Evolutionary conservation across 1,139 yeast genomes (phyloP), one percentile per base, ranked within the genome.

Genomic region (Suhomyces anneliseae): DNA sequence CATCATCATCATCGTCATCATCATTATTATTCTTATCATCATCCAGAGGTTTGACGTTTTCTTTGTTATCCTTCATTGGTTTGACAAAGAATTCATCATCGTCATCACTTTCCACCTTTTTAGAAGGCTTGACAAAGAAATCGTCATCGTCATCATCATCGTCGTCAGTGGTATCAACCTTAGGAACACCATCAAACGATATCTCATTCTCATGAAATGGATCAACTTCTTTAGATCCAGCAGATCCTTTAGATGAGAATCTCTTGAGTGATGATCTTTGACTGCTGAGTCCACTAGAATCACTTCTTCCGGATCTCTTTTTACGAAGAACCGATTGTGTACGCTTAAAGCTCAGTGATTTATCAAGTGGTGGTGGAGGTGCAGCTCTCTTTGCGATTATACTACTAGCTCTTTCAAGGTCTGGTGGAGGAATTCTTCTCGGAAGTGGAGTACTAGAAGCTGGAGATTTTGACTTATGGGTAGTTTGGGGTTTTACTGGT

Each of bases 171-270:
- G 45, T 38, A 11, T 31, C 43, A 42, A 78, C 82, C 6, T 63
- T 71, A 0, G 95, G 92, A 0, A 83, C 90, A 51, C 79, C 83
- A n/a, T 78, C 88, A 66, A 92, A 92, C 1, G 83, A 78, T 19
- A 89, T 77, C 9, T 74, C 78, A 55, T 85, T 85, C 54, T 87
- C 95, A 43, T 74, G 77, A 64, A 85, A 85, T 12, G 83, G 78
- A 54, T 81, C 86, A 7, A 47, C 52, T 12, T 57, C 61, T 35
- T 53, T 53, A 1, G 55, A 47, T 12, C 33, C 60, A 50, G 26
- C 57, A 15, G 46, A 52, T 32, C 58, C 48, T 38, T 55, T 53
- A 2, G 62, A 56, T 1, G 46, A 43, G 27, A 43, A 38, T 19
- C 49, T 35, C 12, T 38, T 46, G 11, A 43, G 9, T 5, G 44